Conservation (phyloP, 2,329 filamentous ascomycete species). For the Incumbomyces lentus region DNA sequence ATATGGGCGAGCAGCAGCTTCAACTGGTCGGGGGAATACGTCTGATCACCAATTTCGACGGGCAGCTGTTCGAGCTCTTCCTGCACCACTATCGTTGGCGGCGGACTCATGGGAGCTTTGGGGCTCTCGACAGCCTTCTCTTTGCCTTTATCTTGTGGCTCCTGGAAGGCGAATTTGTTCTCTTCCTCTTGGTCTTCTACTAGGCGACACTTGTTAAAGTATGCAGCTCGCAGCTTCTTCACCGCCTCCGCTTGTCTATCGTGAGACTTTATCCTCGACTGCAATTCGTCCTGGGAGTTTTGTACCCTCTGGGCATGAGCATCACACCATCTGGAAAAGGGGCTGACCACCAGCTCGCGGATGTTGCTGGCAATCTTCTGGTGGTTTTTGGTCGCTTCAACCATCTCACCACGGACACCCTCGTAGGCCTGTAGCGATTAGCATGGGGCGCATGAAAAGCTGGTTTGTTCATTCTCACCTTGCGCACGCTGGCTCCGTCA, state of each 20-base stretch:
- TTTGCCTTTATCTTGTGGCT: conserved; percentile 46
- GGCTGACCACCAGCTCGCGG: conserved; percentile 85
- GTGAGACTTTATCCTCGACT: conserved; percentile 80
- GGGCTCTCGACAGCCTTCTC: conserved; percentile 49
- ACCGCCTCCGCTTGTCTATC: conserved; percentile 83
- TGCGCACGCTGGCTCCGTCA: conserved; percentile 89
- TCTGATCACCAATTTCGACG: conserved; percentile 81
- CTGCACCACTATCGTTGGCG: conserved; percentile 71
- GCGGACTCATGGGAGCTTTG: conserved; percentile 40
- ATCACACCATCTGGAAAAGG: conserved; percentile 93
- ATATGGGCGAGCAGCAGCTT: conserved; percentile 85
- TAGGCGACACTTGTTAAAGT: conserved; percentile 97
- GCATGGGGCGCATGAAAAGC: neutral
- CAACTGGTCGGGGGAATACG: conserved; percentile 73
- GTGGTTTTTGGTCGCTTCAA: conserved; percentile 79
- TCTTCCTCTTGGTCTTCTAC: conserved; percentile 97
- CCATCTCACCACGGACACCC: conserved; percentile 84
- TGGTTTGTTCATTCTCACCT: conserved; percentile 48
- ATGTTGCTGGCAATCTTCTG: conserved; percentile 95
- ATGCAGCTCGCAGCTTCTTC: conserved; percentile 86
- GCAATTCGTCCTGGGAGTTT: conserved; percentile 89
- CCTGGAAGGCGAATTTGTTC: conserved; percentile 95
- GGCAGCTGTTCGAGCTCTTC: conserved; percentile 66
- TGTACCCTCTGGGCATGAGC: conserved; percentile 84
- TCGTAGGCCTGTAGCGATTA: conserved; percentile 66